Evolutionary conservation across 306 rosid genomes (phyloP).

Genomic region (Neltuma alba): DNA sequence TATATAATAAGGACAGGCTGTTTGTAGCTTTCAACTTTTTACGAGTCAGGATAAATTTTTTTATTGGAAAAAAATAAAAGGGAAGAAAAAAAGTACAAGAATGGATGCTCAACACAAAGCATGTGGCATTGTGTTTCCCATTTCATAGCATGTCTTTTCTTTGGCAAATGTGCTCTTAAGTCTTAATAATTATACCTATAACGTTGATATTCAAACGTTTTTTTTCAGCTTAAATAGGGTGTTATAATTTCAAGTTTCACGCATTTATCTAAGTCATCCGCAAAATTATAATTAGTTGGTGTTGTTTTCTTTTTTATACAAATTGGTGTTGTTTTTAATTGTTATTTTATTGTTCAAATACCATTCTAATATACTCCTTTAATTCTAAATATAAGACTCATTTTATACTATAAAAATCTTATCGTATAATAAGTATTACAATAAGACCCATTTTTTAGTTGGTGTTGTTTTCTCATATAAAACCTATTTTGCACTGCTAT

Average conservation of each 20-base stretch:
- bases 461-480: no score
- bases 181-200: neutral
- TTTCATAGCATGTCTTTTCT: conserved; percentile 70
- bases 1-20: conserved; percentile 64
- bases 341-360: neutral
- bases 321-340: neutral
- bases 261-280: no score
- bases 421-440: no score
- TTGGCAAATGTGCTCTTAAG: neutral
- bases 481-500: no score
- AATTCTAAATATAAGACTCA: no score
- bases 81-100: conserved; percentile 62
- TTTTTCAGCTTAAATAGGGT: no score
- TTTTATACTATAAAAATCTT: no score
- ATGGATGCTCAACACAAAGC: conserved; percentile 72
- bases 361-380: no score
- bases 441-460: no score
- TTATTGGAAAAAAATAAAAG: neutral
- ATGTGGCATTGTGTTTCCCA: conserved; percentile 89
- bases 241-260: neutral
- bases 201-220: neutral
- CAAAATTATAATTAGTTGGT: no score
- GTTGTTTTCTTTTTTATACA: no score
- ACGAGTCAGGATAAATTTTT: conserved; percentile 34
- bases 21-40: conserved; percentile 75